Evolutionary conservation across 75 land plant species (phyloP).

Genomic region (Pseudotsuga menziesii): DNA sequence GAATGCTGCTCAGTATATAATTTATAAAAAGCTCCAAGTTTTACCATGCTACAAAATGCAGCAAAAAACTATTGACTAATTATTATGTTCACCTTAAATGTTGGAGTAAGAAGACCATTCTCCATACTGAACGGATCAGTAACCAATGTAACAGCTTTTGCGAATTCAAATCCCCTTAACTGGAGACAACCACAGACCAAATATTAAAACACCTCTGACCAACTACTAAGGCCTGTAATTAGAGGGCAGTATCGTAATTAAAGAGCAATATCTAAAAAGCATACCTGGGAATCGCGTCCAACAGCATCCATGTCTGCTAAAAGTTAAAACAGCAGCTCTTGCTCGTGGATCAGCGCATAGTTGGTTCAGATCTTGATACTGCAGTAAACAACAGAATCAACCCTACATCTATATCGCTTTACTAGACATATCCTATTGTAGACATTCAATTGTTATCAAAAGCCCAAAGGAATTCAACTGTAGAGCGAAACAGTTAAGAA

Average conservation of each 20-base stretch:
- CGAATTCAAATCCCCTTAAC: slow-evolving; percentile 97
- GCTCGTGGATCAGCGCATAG: slow-evolving; percentile 72
- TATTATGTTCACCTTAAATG: slow-evolving; percentile 58
- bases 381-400: slow-evolving; percentile 3
- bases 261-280: neutral
- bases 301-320: slow-evolving; percentile 89
- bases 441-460: neutral
- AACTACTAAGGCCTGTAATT: neutral
- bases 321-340: slow-evolving; percentile 68
- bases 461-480: neutral
- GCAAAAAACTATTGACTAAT: neutral
- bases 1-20: neutral
- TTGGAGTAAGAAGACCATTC: slow-evolving; percentile 92
- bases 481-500: neutral
- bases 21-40: slow-evolving; percentile 1
- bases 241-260: neutral
- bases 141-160: slow-evolving; percentile 79
- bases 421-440: neutral
- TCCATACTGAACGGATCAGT: slow-evolving; percentile 82
- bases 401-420: no score
- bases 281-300: slow-evolving; percentile 77
- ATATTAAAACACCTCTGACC: neutral
- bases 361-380: slow-evolving; percentile 65
- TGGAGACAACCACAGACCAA: slow-evolving; percentile 18
- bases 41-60: slow-evolving; percentile 1